These are phyloP conservation scores for Crithidia mellificae DNA, from an alignment of 208 protist genomes.

Conservation along the genomic window DNA sequence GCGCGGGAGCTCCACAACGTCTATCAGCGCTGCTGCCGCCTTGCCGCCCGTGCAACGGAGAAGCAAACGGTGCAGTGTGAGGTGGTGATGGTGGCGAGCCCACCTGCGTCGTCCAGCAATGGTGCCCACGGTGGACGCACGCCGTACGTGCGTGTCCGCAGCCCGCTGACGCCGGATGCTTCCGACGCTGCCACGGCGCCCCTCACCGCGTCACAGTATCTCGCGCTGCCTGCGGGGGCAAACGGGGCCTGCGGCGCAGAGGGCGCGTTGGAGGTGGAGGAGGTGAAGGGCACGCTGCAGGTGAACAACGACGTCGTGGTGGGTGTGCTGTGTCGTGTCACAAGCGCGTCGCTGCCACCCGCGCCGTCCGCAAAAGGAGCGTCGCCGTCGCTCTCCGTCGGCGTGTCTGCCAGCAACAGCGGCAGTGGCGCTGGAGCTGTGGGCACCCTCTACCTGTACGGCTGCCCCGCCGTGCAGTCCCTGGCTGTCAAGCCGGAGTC, in stretches of 20 bases:
- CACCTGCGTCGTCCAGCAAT: too few relatives aligned
- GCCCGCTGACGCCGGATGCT: slow-evolving; percentile 16
- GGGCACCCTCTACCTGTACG: slow-evolving; percentile 55
- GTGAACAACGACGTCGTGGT: slow-evolving; percentile 66
- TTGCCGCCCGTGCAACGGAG: background rate
- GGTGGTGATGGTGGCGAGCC: too few relatives aligned
- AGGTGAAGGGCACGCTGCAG: slow-evolving; percentile 30
- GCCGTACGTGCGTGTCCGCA: slow-evolving; percentile 19
- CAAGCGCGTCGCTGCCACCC: background rate
- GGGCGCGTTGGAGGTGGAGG: slow-evolving; percentile 18
- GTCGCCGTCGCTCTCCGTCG: background rate
- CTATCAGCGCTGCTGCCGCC: slow-evolving; percentile 14
- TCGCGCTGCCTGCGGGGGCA: slow-evolving; percentile 1
- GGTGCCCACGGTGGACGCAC: background rate
- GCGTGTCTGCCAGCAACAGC: background rate
- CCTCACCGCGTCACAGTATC: slow-evolving; percentile 4
- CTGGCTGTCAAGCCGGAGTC: background rate
- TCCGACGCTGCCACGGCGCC: background rate
- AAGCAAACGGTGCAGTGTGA: slow-evolving; percentile 19
- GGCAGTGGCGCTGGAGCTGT: background rate
- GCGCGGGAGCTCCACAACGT: slow-evolving; percentile 6
- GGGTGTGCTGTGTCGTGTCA: slow-evolving; percentile 22
- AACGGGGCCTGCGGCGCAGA: background rate
- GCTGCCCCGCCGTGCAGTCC: slow-evolving; percentile 50
- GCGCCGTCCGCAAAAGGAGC: background rate